Percentiles rank a stretch among this genome's conserved stretches.
Conservation (phyloP, 148 eudicot genomes). For the Camellia granthamiana region DNA sequence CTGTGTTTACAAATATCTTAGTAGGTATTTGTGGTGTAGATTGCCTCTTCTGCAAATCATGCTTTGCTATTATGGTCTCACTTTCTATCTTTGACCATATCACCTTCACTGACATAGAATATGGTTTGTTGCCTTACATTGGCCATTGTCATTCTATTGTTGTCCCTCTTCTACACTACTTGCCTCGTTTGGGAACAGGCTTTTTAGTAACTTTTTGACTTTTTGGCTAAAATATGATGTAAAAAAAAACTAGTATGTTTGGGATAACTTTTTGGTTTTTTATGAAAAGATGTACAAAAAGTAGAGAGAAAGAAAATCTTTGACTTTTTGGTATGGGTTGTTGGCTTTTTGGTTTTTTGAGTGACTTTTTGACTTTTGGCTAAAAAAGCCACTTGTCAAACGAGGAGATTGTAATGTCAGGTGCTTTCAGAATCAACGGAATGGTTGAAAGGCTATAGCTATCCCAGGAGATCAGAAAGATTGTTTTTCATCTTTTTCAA, state of each 20-base stretch:
- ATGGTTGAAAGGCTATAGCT: slow-evolving; percentile 85
- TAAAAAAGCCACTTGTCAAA: no score
- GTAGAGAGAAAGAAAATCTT: no score
- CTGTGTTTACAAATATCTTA: not conserved
- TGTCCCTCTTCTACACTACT: not conserved
- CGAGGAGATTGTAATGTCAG: slow-evolving; percentile 71
- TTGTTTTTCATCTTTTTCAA: slow-evolving; percentile 80
- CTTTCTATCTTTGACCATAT: not conserved
- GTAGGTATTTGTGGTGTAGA: not conserved
- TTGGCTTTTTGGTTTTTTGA: no score
- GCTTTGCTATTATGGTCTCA: not conserved
- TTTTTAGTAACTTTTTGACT: no score
- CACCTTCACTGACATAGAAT: not conserved
- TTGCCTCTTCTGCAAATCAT: not conserved
- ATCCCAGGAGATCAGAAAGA: slow-evolving; percentile 71
- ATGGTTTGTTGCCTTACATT: not conserved
- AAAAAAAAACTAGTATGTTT: no score
- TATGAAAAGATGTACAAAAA: no score
- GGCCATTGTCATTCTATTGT: no score
- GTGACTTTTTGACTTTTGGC: no score
- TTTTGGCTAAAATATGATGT: no score
- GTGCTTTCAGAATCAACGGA: slow-evolving; percentile 92
- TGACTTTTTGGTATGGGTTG: no score
- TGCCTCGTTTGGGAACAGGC: no score
- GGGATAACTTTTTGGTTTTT: no score